Percentiles rank a stretch among this genome's conserved stretches.
These are phyloP conservation scores for Boehmeria nivea DNA, from an alignment of 306 rosid genomes.

Conservation along the genomic window DNA sequence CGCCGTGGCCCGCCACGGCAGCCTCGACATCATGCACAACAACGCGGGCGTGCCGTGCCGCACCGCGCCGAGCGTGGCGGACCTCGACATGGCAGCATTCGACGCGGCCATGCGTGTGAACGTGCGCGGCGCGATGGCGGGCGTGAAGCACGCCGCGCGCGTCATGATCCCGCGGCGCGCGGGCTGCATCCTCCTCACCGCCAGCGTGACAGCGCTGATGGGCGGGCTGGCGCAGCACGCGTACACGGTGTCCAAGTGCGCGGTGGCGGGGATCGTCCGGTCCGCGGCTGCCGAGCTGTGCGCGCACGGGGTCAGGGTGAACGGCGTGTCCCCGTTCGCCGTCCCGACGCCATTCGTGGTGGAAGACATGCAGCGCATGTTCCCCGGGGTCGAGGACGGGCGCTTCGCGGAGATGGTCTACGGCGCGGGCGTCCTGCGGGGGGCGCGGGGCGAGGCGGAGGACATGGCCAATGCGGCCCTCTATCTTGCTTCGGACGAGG, in stretches of 20 bases:
- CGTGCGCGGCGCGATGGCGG: constrained; percentile 63
- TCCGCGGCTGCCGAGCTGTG: constrained; percentile 59
- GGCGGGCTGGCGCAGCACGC: constrained; percentile 77
- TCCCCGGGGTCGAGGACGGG: constrained; percentile 36
- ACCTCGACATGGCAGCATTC: constrained; percentile 50
- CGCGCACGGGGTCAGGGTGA: constrained; percentile 61
- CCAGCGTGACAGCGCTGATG: constrained; percentile 66
- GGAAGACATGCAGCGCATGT: constrained; percentile 43
- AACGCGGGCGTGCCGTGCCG: constrained; percentile 81
- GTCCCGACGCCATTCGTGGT: constrained; percentile 60
- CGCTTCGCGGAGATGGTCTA: constrained; percentile 38
- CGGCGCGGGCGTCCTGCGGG: constrained; percentile 42
- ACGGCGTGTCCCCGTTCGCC: constrained; percentile 70
- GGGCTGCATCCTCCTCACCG: constrained; percentile 81
- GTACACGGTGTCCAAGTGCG: constrained; percentile 63
- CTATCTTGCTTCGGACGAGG: constrained; percentile 71
- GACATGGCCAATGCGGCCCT: constrained; percentile 85
- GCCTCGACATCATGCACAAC: constrained; percentile 74
- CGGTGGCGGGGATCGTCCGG: constrained; percentile 69
- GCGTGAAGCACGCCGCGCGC: constrained; percentile 78
- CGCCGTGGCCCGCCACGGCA: constrained; percentile 43
- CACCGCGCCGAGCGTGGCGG: constrained; percentile 60
- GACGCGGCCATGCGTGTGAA: constrained; percentile 65
- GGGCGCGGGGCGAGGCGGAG: constrained; percentile 56
- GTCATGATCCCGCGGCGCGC: constrained; percentile 65